These are phyloP conservation scores for Coleophoma eucalyptorum DNA, from an alignment of 2,329 filamentous ascomycete genomes.

Conservation along the genomic window DNA sequence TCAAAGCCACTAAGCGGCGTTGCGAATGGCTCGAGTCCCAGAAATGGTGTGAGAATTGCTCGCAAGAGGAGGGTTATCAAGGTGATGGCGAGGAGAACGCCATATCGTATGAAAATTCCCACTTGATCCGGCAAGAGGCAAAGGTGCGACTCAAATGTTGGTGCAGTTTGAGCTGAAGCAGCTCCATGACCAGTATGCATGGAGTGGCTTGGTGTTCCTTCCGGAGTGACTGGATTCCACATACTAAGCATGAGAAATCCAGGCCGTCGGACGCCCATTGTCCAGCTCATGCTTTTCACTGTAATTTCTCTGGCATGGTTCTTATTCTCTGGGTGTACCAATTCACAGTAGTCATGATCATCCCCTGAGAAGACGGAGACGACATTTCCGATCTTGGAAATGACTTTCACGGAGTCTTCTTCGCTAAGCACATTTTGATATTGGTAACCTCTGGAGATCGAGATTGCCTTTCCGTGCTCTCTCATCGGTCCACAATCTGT, in stretches of 20 bases:
- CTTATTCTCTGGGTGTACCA: conserved; percentile 62
- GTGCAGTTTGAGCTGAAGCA: conserved; percentile 32
- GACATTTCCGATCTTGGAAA: conserved; percentile 77
- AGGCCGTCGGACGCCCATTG: conserved; percentile 87
- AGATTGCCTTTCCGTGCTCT: conserved; percentile 79
- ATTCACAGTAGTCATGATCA: conserved; percentile 96
- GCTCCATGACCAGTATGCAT: conserved; percentile 19
- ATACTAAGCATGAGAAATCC: conserved; percentile 86
- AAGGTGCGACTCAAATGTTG: conserved; percentile 81
- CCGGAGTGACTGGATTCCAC: conserved; percentile 80
- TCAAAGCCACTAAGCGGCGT: background rate
- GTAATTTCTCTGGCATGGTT: conserved; percentile 77
- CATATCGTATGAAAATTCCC: conserved; percentile 78
- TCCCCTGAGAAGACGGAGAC: conserved; percentile 89
- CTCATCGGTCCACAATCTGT: conserved; percentile 85
- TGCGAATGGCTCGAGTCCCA: conserved; percentile 36
- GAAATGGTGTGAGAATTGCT: conserved; percentile 52
- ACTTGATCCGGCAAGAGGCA: conserved; percentile 90
- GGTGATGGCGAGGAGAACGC: conserved; percentile 52
- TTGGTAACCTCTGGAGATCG: conserved; percentile 78
- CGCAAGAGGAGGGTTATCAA: conserved; percentile 47
- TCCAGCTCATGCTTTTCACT: conserved; percentile 92
- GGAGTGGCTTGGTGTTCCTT: conserved; percentile 40
- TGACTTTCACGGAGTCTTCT: conserved; percentile 69
- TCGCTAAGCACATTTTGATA: conserved; percentile 92